Evolutionary conservation across 306 rosid species (phyloP).

Genomic region (Lagenaria siceraria): DNA sequence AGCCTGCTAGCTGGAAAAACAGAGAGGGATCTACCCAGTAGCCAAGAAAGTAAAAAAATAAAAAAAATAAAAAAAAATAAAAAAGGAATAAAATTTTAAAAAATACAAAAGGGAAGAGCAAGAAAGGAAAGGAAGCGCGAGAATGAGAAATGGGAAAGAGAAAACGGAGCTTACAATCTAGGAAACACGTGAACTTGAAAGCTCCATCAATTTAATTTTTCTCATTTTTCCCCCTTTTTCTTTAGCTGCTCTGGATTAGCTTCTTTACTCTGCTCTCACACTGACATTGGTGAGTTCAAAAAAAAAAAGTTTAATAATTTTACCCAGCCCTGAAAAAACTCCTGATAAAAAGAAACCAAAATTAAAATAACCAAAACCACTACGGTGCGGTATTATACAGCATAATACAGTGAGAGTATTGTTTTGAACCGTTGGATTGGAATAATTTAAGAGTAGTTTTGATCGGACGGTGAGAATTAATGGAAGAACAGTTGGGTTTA

Average conservation of each 20-base stretch:
- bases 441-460: background rate
- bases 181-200: background rate
- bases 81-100: background rate
- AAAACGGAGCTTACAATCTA: constrained; percentile 7
- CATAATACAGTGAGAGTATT: background rate
- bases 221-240: background rate
- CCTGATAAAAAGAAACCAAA: too few species aligned
- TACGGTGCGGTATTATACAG: background rate
- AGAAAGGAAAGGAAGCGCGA: background rate
- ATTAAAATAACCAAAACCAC: background rate
- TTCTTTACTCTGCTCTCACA: background rate
- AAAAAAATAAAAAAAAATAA: too few species aligned
- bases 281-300: background rate
- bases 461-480: background rate
- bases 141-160: background rate
- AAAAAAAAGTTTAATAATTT: background rate
- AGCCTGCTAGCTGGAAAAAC: constrained; percentile 3
- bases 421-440: background rate
- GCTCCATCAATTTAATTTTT: background rate
- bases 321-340: background rate
- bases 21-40: constrained; percentile 9
- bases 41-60: background rate
- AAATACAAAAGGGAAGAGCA: background rate
- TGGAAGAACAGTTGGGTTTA: background rate
- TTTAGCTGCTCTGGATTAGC: background rate